These are phyloP conservation scores for Forsythia suspensa DNA, from an alignment of 257 asterid genomes.

Conservation along the genomic window DNA sequence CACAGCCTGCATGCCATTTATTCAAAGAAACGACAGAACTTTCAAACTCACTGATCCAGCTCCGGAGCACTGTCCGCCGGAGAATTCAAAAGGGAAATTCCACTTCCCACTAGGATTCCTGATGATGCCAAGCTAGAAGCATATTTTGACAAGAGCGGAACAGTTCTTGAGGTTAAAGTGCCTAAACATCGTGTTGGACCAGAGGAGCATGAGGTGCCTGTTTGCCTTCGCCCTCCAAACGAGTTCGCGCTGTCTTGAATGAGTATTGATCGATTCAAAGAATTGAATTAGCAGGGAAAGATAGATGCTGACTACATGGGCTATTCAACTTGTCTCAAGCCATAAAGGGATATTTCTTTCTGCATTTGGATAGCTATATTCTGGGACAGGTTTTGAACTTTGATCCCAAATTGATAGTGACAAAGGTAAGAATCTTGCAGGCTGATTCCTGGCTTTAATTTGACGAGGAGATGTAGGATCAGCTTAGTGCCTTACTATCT, in stretches of 20 bases:
- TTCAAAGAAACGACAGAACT: conserved; percentile 60
- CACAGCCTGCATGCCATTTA: conserved; percentile 57
- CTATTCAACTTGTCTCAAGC: conserved; percentile 10
- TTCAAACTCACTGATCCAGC: conserved; percentile 70
- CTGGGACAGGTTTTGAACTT: conserved; percentile 5
- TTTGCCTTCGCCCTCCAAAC: conserved; percentile 73
- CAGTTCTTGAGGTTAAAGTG: conserved; percentile 68
- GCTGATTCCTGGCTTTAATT: conserved; percentile 9
- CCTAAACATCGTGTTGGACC: conserved; percentile 70
- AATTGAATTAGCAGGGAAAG: conserved; percentile 4
- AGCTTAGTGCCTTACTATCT: conserved; percentile 4
- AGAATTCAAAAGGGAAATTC: conserved; percentile 68
- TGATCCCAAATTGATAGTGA: not conserved
- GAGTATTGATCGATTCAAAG: conserved; percentile 9
- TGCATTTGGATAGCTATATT: conserved; percentile 17
- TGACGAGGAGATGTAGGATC: conserved; percentile 4
- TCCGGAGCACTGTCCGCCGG: conserved; percentile 84
- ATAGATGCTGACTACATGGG: conserved; percentile 28
- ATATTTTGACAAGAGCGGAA: conserved; percentile 66
- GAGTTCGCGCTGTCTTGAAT: conserved; percentile 54
- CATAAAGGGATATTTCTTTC: not conserved
- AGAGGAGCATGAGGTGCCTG: conserved; percentile 80
- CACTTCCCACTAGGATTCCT: conserved; percentile 65
- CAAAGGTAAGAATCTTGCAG: conserved; percentile 8
- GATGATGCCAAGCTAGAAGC: conserved; percentile 83